A percentile compares a stretch with the other conserved stretches of the same genome.
Conservation (phyloP, 441 rosid species). For the Metrosideros polymorpha region DNA sequence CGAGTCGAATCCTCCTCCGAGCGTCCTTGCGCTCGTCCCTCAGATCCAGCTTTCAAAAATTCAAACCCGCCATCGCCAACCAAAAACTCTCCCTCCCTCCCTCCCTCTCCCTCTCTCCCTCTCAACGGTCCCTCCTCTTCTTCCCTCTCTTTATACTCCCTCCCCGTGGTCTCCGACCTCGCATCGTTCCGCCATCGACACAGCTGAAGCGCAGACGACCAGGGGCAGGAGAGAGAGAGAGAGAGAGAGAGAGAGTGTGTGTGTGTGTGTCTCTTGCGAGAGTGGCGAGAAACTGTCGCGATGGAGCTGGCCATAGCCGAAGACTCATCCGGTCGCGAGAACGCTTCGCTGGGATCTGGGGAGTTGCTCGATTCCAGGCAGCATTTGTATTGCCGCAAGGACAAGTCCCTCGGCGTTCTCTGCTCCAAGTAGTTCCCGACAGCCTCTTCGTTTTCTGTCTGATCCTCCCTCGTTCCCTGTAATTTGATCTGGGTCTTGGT, state of each 20-base stretch:
- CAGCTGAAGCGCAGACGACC: background rate
- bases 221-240: background rate
- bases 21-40: background rate
- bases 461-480: background rate
- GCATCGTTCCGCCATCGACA: background rate
- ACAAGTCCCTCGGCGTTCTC: slow-evolving; percentile 3
- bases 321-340: background rate
- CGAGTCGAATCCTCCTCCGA: background rate
- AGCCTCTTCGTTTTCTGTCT: background rate
- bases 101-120: background rate
- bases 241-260: background rate
- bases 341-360: background rate
- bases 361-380: background rate
- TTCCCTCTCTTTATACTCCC: background rate
- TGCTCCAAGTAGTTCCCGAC: background rate
- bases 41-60: background rate
- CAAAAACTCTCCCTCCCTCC: background rate
- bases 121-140: background rate
- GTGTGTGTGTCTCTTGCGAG: background rate
- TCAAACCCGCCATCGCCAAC: background rate
- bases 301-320: background rate
- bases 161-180: background rate
- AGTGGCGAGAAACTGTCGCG: background rate
- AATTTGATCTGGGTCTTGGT: background rate
- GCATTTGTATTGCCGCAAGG: background rate